Conservation (phyloP, 306 rosid species). For the Trifolium pratense region DNA sequence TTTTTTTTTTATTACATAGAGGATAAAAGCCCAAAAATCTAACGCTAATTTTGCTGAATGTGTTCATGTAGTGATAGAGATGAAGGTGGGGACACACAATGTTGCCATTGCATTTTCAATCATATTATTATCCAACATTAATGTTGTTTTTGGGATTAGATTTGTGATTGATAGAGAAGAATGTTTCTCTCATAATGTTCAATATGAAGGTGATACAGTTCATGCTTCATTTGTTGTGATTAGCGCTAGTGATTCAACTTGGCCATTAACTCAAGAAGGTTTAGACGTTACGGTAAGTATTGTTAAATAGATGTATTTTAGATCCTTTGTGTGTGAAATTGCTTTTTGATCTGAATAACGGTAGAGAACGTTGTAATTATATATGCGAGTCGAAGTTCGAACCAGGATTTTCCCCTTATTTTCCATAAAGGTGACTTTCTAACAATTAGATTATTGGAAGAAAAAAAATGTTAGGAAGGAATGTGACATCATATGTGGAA, state of each 20-base stretch:
- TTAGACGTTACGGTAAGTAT: constrained; percentile 55
- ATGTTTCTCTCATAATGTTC: constrained; percentile 61
- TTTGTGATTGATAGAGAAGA: constrained; percentile 74
- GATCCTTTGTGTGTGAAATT: background rate
- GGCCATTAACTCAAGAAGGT: constrained; percentile 61
- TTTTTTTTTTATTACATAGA: too few species aligned
- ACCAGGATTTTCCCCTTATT: too few species aligned
- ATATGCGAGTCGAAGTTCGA: too few species aligned
- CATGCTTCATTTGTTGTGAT: constrained; percentile 73
- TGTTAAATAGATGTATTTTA: background rate
- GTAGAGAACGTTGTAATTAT: too few species aligned
- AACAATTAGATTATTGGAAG: too few species aligned
- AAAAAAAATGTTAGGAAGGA: background rate
- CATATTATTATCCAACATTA: constrained; percentile 42
- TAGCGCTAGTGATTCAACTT: constrained; percentile 50
- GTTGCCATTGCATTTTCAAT: constrained; percentile 40
- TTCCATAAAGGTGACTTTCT: too few species aligned
- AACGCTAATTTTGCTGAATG: constrained; percentile 21
- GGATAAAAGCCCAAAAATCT: too few species aligned
- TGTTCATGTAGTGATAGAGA: constrained; percentile 47
- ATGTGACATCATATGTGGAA: background rate
- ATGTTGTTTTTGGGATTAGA: constrained; percentile 63
- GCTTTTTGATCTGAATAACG: constrained; percentile 4
- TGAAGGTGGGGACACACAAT: constrained; percentile 48
- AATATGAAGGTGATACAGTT: constrained; percentile 61